Evolutionary conservation across 2,329 filamentous ascomycete genomes (phyloP).

Genomic region (Neopestalotiopsis clavispora): DNA sequence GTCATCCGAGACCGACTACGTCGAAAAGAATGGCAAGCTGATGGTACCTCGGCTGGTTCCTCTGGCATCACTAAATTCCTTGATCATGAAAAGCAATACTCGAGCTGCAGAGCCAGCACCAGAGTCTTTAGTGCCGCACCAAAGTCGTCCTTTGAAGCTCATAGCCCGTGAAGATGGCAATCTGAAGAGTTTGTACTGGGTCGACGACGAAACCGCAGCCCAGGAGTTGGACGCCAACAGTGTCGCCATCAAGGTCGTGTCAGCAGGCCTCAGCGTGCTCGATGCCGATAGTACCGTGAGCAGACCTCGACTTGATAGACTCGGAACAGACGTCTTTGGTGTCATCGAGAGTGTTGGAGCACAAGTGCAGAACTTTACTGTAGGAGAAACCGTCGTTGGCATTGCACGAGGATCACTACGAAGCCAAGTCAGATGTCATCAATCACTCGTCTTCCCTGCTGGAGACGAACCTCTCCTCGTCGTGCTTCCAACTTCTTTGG

Average conservation of each 20-base stretch:
- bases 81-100: conserved; percentile 44
- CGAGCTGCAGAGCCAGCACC: conserved; percentile 16
- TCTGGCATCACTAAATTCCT: conserved; percentile 43
- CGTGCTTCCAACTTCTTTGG: conserved; percentile 42
- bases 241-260: conserved; percentile 45
- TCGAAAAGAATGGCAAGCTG: conserved; percentile 40
- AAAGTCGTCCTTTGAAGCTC: conserved; percentile 23
- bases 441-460: conserved; percentile 37
- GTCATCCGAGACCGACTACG: conserved; percentile 48
- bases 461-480: conserved; percentile 21
- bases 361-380: conserved; percentile 34
- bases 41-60: conserved; percentile 51
- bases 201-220: conserved; percentile 20
- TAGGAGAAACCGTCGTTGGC: conserved; percentile 48
- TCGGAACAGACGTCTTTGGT: conserved; percentile 50
- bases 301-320: conserved; percentile 30
- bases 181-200: conserved; percentile 24
- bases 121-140: conserved; percentile 18
- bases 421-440: conserved; percentile 38
- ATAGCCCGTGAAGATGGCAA: conserved; percentile 22
- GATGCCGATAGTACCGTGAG: conserved; percentile 44
- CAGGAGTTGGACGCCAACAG: conserved; percentile 35
- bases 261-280: conserved; percentile 38
- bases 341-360: conserved; percentile 39
- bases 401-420: conserved; percentile 42